Conservation (phyloP, 805 yeast species). For the Candida argentea region DNA sequence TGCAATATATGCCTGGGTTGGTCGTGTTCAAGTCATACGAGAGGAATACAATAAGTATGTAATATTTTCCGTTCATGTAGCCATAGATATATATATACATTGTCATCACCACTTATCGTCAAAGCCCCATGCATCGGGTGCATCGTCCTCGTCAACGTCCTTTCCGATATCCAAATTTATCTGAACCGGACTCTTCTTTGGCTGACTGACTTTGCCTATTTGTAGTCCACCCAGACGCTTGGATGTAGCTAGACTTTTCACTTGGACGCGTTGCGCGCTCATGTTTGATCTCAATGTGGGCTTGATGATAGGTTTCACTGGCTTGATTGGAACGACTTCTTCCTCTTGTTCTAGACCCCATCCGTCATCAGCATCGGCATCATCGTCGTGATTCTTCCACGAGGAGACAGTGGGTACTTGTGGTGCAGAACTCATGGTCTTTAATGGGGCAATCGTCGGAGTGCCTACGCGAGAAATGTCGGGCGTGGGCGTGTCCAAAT, state of each 20-base stretch:
- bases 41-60: no score
- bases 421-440: neutral
- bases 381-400: constrained; percentile 8
- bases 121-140: constrained; percentile 21
- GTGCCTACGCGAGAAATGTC: constrained; percentile 21
- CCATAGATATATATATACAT: neutral
- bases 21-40: no score
- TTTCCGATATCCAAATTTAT: no score
- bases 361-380: constrained; percentile 12
- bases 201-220: no score
- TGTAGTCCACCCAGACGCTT: no score
- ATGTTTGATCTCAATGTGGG: neutral
- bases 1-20: no score
- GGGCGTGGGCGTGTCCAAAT: constrained; percentile 27
- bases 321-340: constrained; percentile 5
- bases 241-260: constrained; percentile 1
- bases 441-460: constrained; percentile 11
- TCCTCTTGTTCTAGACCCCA: constrained; percentile 12
- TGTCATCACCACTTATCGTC: constrained; percentile 6
- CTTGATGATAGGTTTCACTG: constrained; percentile 1
- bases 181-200: no score
- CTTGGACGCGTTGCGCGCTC: constrained; percentile 2
- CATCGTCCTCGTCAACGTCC: constrained; percentile 14
- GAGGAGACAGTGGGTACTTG: constrained; percentile 2
- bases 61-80: no score